Evolutionary conservation across 805 yeast species (phyloP), one percentile per base, ranked within the genome.

Genomic region (Pichia eremophila): DNA sequence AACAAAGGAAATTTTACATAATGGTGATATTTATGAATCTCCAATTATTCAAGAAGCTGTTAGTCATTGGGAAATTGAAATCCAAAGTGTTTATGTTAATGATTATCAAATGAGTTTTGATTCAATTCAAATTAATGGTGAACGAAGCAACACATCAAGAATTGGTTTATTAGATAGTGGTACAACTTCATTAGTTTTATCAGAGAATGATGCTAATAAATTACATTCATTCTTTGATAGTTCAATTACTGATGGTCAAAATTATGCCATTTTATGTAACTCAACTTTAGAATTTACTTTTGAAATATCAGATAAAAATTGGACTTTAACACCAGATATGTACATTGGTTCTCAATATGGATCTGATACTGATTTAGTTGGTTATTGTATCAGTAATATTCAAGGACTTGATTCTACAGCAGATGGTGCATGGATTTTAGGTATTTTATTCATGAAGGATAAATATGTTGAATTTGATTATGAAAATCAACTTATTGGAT

Each of bases 371-470:
- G 59, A 53, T 0, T 68, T 74, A 48, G 34, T 53, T 18, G 81
- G 83, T 0, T 71, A 74, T 57, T 81, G 88, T 66, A 79, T 81
- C 12, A 76, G 84, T 8, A 80, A 79, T 55, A 70, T 81, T 48
- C 85, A 79, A 63, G 86, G 85, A 10, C 57, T 73, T n/a, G 64
- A 65, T 28, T 55, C 65, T 14, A 61, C 69, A 11, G 58, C 60
- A 34, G 62, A 67, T 45, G 66, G 65, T 17, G 59, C 71, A 1
- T 81, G 87, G 87, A 73, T 81, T 46, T 62, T 81, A 38, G 88
- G 88, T 6, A 81, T 78, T n/a, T 68, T 78, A 3, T 81, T 81
- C 56, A 60, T 81, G 54, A 72, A 73, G 49, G 67, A 69, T 32
- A 78, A 71, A 46, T 81, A 78, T 57, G 70, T 80, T 2, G 76